phyloP scores from a whole-genome alignment of 495 filamentous ascomycete species.

The Filosporella fistucella region DNA sequence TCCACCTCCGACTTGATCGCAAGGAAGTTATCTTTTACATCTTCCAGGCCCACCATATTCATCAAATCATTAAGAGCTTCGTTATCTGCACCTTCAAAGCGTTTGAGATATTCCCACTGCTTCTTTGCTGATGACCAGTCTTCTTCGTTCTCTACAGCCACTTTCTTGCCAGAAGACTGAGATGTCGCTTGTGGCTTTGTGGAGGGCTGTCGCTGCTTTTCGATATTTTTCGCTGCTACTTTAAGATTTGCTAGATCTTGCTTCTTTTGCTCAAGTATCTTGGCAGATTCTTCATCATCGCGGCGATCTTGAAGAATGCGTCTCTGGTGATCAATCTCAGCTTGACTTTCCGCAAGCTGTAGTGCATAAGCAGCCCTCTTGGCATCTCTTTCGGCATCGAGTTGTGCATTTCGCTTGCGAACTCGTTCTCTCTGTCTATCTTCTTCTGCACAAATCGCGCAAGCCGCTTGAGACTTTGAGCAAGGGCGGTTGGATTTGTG shows the following conservation, averaged over 20 bases:
- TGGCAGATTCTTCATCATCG: too few relatives aligned
- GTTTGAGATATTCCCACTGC: constrained; percentile 62
- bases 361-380: too few relatives aligned
- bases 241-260: not conserved
- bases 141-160: constrained; percentile 9
- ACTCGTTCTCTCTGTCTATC: too few relatives aligned
- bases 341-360: too few relatives aligned
- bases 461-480: too few relatives aligned
- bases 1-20: constrained; percentile 66
- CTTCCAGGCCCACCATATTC: constrained; percentile 68
- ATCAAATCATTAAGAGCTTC: constrained; percentile 54
- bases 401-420: too few relatives aligned
- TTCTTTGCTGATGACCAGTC: constrained; percentile 20
- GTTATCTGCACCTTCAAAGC: constrained; percentile 42
- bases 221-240: not conserved
- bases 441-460: too few relatives aligned
- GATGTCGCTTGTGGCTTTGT: not conserved
- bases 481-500: too few relatives aligned
- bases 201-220: too few relatives aligned
- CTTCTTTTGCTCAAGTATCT: too few relatives aligned
- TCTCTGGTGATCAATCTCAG: too few relatives aligned
- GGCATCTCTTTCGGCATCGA: too few relatives aligned
- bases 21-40: constrained; percentile 62
- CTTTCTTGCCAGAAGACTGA: not conserved
- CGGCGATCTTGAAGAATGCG: not conserved